phyloP scores from a whole-genome alignment of 2,329 filamentous ascomycete genomes.

The Chalaropsis thielavioides region DNA sequence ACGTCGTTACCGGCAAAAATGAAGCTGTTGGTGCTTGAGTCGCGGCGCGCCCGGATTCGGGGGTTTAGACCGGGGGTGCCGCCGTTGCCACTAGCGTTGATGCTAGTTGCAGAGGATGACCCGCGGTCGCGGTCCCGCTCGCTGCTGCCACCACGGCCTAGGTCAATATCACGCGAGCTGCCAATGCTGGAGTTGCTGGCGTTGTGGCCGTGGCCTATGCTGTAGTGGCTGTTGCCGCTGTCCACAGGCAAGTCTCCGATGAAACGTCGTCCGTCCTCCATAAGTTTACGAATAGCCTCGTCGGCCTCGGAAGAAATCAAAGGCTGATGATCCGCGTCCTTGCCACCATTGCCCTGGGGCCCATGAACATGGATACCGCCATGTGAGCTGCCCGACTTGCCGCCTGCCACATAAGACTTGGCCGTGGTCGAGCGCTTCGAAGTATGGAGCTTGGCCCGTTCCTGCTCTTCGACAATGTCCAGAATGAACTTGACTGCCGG shows the following conservation, averaged over 20 bases:
- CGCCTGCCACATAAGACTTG: conserved; percentile 14
- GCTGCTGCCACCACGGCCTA: neutral
- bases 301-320: conserved; percentile 43
- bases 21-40: conserved; percentile 14
- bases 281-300: conserved; percentile 70
- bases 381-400: conserved; percentile 1
- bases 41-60: neutral
- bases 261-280: conserved; percentile 72
- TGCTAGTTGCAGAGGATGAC: neutral
- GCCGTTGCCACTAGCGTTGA: neutral
- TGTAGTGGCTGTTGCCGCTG: neutral
- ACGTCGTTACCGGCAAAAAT: conserved; percentile 9
- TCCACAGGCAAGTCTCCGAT: conserved; percentile 37
- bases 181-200: conserved; percentile 10
- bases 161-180: conserved; percentile 10
- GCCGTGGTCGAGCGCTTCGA: conserved; percentile 13
- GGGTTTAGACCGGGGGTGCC: neutral
- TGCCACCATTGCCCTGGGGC: neutral
- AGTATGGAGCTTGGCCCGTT: conserved; percentile 44
- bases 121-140: conserved; percentile 3
- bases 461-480: conserved; percentile 91
- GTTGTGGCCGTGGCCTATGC: conserved; percentile 1
- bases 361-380: neutral
- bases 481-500: conserved; percentile 95
- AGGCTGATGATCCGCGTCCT: conserved; percentile 12